Conservation (phyloP, 2,329 filamentous ascomycete genomes). For the Penicillium sp. region DNA sequence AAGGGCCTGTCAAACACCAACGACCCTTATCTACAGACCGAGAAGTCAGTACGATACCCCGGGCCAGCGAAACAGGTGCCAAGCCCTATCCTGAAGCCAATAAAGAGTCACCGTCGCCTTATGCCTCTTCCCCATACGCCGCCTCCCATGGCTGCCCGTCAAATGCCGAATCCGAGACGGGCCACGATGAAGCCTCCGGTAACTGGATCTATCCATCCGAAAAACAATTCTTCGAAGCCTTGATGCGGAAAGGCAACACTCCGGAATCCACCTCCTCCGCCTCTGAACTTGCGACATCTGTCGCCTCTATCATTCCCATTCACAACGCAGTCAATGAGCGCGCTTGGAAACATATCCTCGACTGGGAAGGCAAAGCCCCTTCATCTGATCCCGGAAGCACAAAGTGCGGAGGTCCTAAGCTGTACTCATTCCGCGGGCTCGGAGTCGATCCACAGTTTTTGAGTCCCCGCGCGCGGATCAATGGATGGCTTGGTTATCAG, state of each 20-base stretch:
- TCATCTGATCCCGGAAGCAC: slow-evolving; percentile 56
- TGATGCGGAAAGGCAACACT: slow-evolving; percentile 85
- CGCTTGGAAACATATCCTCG: slow-evolving; percentile 87
- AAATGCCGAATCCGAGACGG: slow-evolving; percentile 77
- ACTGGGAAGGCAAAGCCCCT: slow-evolving; percentile 74
- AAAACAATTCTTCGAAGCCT: slow-evolving; percentile 96
- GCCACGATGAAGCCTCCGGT: slow-evolving; percentile 65
- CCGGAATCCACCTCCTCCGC: slow-evolving; percentile 49
- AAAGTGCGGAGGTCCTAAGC: slow-evolving; percentile 72
- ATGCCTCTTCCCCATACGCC: slow-evolving; percentile 26
- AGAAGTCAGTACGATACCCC: slow-evolving; percentile 76
- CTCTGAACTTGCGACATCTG: slow-evolving; percentile 62
- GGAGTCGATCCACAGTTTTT: slow-evolving; percentile 54
- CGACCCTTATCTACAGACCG: slow-evolving; percentile 63
- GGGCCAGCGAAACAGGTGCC: slow-evolving; percentile 45
- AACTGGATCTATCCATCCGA: slow-evolving; percentile 98
- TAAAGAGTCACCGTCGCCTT: slow-evolving; percentile 31
- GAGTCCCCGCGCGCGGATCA: slow-evolving; percentile 79
- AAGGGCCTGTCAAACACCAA: slow-evolving; percentile 28
- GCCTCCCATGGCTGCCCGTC: slow-evolving; percentile 50
- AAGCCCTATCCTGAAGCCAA: slow-evolving; percentile 22
- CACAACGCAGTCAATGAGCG: slow-evolving; percentile 98
- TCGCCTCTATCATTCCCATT: slow-evolving; percentile 90
- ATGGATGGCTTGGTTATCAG: slow-evolving; percentile 82
- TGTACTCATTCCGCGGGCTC: slow-evolving; percentile 77